Base-by-base conservation (phyloP, 495 filamentous ascomycete genomes). In the Neurospora sp. region DNA sequence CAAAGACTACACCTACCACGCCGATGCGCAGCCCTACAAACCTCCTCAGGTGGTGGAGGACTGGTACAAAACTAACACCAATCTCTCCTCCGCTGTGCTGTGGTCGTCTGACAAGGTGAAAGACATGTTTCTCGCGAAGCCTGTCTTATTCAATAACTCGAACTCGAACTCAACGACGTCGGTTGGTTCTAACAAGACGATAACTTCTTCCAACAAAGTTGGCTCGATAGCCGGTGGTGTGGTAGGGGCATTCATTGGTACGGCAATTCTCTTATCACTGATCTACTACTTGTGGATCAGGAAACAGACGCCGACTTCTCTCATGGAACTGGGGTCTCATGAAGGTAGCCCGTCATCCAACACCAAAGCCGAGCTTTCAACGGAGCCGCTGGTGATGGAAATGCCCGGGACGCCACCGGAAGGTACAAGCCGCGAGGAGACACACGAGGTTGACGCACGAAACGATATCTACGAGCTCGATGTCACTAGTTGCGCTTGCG, bases 101-200 rank as follows among this genome's bases (percentile, higher is more conserved):
- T 75, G 72, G 74, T 69, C 72, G 1, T 73, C 70, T 41, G 39
- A 20, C 1, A 44, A 73, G 6, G 72, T 75, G 8, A 45, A 72
- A 31, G 22, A 40, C 3, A 18, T 73, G 47, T 75, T 75, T 71
- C 41, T 59, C 14, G 44, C 44, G 18, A 47, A 47, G 18, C 44
- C 44, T 45, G 42, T 45, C 7, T 18, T 45, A 3, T 45, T 20
- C 42, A 8, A 44, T n/a, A 20, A 7, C 6, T 45, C 42, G 42
- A 41, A 41, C 10, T 41, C 40, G 40, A 8, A 45, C 16, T 20
- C 42, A 8, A 20, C 18, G 0, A 18, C 41, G 41, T 18, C 16
- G 3, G 14, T 16, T 16, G 16, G 41, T 18, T 6, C 41, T 3
- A 44, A 16, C 41, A 18, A 16, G 14, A 45, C 18, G 8, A 45